Base-by-base conservation (phyloP, 805 yeast genomes). In the Candida sphagnicola region DNA sequence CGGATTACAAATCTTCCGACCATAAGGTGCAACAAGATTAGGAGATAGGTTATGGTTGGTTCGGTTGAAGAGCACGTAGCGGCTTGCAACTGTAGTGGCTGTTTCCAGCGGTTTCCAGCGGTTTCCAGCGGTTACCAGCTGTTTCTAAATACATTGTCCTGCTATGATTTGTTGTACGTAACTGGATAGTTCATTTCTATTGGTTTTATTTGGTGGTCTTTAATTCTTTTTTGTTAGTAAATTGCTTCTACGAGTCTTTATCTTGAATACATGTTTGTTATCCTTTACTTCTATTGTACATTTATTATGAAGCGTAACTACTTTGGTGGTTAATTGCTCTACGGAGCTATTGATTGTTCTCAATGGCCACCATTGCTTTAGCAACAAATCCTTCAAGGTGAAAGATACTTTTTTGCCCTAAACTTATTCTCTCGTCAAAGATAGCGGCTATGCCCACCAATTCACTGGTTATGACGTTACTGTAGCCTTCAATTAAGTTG, bases 361-460 rank as follows among this genome's bases (percentile, higher is more conserved):
- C 93, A 35, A 85, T 57, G 6, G 74, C 74, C 30, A 87, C 85
- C 97, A 93, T 91, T 2, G 80, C 78, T 55, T 77, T 82, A 1
- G 97, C 96, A 14, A 86, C 76, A 56, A 88, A 93, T 1, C 98
- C 99, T 65, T 93, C 99, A 39, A 93, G 64, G 62, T 93, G 99
- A 61, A 87, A 93, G 10, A 93, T 91, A 28, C 89, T 86, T 60
- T 93, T 93, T 42, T 77, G 76, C 2, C 98, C 99, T 42, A 85
- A 64, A 41, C 89, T 78, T 43, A 93, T 70, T 41, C 99, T 75
- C 52, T 93, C 96, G 55, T 93, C 99, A 51, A 78, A 82, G 1
- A 70, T 54, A 2, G 95, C 75, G 2, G 84, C 82, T 4, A 78
- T 62, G 6, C 74, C 74, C 8, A 85, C 75, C 25, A 86, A 65